Conservation (phyloP, 23 red algal species). For the Gracilaria caudata region DNA sequence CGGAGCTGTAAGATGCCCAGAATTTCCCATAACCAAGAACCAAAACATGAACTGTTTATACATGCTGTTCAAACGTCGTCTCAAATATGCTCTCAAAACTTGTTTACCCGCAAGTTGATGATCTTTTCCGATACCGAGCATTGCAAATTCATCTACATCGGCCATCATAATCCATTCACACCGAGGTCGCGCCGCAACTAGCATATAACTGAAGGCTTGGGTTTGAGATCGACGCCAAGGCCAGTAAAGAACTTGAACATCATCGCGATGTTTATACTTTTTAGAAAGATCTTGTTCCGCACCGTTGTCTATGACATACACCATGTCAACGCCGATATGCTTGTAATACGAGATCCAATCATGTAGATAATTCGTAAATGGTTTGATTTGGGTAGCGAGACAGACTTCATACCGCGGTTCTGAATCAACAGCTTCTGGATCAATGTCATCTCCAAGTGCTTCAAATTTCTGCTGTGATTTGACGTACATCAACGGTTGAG, state of each 20-base stretch:
- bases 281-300: slow-evolving; percentile 31
- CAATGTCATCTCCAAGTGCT: neutral
- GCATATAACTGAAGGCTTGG: slow-evolving; percentile 4
- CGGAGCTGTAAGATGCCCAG: slow-evolving; percentile 11
- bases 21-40: slow-evolving; percentile 35
- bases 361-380: slow-evolving; percentile 17
- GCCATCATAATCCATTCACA: slow-evolving; percentile 17
- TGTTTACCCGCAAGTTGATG: slow-evolving; percentile 10
- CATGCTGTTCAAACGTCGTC: neutral
- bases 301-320: slow-evolving; percentile 26
- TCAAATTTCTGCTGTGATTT: slow-evolving; percentile 18
- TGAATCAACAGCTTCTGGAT: slow-evolving; percentile 1
- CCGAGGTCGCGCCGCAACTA: neutral
- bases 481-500: neutral
- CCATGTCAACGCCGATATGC: slow-evolving; percentile 31
- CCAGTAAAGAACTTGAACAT: slow-evolving; percentile 38
- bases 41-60: slow-evolving; percentile 45
- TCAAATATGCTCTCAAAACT: neutral
- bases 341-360: slow-evolving; percentile 33
- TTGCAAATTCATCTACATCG: slow-evolving; percentile 42
- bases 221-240: slow-evolving; percentile 39
- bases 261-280: neutral
- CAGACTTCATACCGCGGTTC: slow-evolving; percentile 21
- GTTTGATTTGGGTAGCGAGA: slow-evolving; percentile 25
- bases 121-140: slow-evolving; percentile 29